Evolutionary conservation across 495 filamentous ascomycete species (phyloP), one percentile per base, ranked within the genome.

Genomic region (Aspergillus incahuasiensis): DNA sequence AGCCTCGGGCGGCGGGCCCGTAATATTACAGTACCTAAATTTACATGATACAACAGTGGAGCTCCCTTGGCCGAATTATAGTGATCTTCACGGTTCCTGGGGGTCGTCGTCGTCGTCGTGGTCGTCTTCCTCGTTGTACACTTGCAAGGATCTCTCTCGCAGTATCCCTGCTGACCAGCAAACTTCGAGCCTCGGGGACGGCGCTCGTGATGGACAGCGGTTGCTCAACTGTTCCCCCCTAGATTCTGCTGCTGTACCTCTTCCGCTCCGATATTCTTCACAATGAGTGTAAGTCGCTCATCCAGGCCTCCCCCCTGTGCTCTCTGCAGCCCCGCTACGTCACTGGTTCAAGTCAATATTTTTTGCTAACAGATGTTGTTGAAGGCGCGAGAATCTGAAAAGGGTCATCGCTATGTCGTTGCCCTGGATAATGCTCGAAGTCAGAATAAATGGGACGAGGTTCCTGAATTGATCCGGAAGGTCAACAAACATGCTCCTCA

Each of bases 401-500:
- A 98, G 75, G 91, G 86, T 46, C 80, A 79, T 56, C 82, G 84
- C 63, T 96, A 96, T 70, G 77, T 92, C 60, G 76, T 79, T 65
- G 82, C 82, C 72, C 82, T 98, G 60, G 89, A 97, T 65, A 81
- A 83, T 61, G 90, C 90, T 59, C 87, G 94, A 55, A 94, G 89
- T 66, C 83, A 92, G 64, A 90, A 89, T 25, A 85, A 82, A 63
- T 98, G 94, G 94, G 80, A 88, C 57, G 88, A 88, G 25, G 80
- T 97, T n/a, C 88, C 87, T 25, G 94, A 97, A 73, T 76, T 96
- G 56, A 83, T 89, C 61, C 82, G 91, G 61, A 97, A 98, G 72
- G 82, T 97, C 56, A 87, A 83, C 62, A 97, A 97, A 65, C 92
- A 97, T 81, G 90, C 91, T 56, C 87, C 91, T 43, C 84, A 92